Evolutionary conservation across 345 rosid genomes (phyloP), one percentile per base, ranked within the genome.

Genomic region (Bruguiera parviflora): DNA sequence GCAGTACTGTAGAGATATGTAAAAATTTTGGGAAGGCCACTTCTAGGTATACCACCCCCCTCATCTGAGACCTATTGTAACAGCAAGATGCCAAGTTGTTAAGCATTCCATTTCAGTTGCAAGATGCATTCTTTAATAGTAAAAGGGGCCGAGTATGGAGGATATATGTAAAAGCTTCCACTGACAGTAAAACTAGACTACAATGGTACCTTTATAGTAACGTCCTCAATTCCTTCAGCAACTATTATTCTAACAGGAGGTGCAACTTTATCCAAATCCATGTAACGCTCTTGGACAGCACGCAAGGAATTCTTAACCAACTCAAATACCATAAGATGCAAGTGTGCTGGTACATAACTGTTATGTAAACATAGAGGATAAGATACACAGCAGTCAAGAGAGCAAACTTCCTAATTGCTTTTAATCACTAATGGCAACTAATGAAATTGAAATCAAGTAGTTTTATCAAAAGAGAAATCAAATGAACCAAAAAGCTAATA

Each of bases 1-100:
- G 99, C 99, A 18, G 98, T 95, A 58, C 96, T 95, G 80, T 95
- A 95, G 69, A 92, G 98, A 75, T 95, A 95, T 0, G 98, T 92
- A 83, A 95, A 95, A 71, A 95, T 92, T 74, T 87, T 92, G 71
- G 98, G 89, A 75, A 95, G 99, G 71, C 99, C 99, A 27, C 98
- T 95, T 78, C 98, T 87, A 32, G 90, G 88, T 59, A 95, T 95
- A 60, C 99, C 99, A 68, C 99, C 99, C 71, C 98, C 98, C 79
- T 95, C 98, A 75, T 95, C 98, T 18, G 98, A 88, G 32, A 95
- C 92, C 99, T 95, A 70, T 31, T 67, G 65, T 19, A 22, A 58
- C 77, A 75, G 52, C 28, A 11, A 67, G 47, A 43, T 43, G 77
- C 49, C 37, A 62, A 72, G 57, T 68, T 28, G 20, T 53, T 61